phyloP scores from a whole-genome alignment of 768 basidiomycete species.

The Amanita pseudoporphyria region DNA sequence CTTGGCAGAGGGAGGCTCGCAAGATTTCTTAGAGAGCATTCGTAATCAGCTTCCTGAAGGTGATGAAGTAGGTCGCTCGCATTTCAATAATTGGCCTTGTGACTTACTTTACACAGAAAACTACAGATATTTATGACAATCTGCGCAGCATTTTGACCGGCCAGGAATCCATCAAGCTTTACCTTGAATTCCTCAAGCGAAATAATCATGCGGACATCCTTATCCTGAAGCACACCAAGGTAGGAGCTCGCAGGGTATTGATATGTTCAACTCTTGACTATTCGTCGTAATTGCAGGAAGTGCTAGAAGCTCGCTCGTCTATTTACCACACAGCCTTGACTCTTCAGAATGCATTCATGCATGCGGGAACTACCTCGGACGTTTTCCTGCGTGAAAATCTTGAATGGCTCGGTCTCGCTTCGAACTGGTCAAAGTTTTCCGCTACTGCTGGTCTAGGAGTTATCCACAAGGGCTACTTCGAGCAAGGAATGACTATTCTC shows the following conservation, averaged over 20 bases:
- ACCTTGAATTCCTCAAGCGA: slow-evolving; percentile 90
- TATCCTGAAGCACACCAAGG: slow-evolving; percentile 91
- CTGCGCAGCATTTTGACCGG: slow-evolving; percentile 81
- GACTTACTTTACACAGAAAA: slow-evolving; percentile 30
- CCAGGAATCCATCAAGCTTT: slow-evolving; percentile 85
- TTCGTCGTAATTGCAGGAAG: slow-evolving; percentile 47
- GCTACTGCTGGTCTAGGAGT: slow-evolving; percentile 96
- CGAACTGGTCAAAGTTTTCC: slow-evolving; percentile 98
- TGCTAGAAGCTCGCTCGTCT: slow-evolving; percentile 87
- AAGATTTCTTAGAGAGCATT: slow-evolving; percentile 82
- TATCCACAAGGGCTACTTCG: slow-evolving; percentile 94
- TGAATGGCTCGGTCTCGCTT: slow-evolving; percentile 91
- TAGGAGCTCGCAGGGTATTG: slow-evolving; percentile 16
- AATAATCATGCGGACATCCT: slow-evolving; percentile 90
- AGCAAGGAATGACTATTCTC: slow-evolving; percentile 86
- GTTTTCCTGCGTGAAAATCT: slow-evolving; percentile 90
- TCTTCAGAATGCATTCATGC: slow-evolving; percentile 95
- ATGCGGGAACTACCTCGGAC: slow-evolving; percentile 96
- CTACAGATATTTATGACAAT: slow-evolving; percentile 58
- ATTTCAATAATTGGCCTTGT: not conserved
- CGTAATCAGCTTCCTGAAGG: slow-evolving; percentile 61
- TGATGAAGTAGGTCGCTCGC: slow-evolving; percentile 37
- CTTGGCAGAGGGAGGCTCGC: slow-evolving; percentile 86
- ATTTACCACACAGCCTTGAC: slow-evolving; percentile 97
- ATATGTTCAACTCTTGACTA: not conserved